These are phyloP conservation scores for Dactylellina cionopaga DNA, from an alignment of 2,329 filamentous ascomycete genomes.

Conservation along the genomic window DNA sequence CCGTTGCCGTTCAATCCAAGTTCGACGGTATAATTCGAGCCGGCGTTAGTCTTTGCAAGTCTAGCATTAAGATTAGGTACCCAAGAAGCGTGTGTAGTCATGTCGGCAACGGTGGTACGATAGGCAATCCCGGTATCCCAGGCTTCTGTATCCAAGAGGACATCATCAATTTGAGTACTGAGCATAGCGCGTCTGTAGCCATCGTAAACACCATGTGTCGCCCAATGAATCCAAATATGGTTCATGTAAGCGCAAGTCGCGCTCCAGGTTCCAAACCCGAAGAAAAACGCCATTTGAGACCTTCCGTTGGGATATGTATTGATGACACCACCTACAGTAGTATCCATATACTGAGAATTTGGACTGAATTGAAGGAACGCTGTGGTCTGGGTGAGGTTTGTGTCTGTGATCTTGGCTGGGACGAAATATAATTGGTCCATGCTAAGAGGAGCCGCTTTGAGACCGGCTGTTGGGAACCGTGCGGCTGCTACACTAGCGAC, in stretches of 20 bases:
- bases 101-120: slow-evolving; percentile 22
- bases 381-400: slow-evolving; percentile 37
- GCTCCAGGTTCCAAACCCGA: slow-evolving; percentile 36
- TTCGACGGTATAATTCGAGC: slow-evolving; percentile 37
- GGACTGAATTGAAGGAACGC: slow-evolving; percentile 34
- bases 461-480: slow-evolving; percentile 67
- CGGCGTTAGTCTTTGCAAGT: slow-evolving; percentile 30
- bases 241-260: slow-evolving; percentile 68
- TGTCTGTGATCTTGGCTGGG: slow-evolving; percentile 30
- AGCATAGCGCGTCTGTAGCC: slow-evolving; percentile 69
- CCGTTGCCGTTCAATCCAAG: slow-evolving; percentile 47
- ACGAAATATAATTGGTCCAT: slow-evolving; percentile 28
- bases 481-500: slow-evolving; percentile 62
- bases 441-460: slow-evolving; percentile 60
- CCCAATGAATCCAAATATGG: slow-evolving; percentile 72
- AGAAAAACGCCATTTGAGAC: slow-evolving; percentile 46
- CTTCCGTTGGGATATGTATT: slow-evolving; percentile 41
- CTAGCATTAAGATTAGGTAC: slow-evolving; percentile 23
- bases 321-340: slow-evolving; percentile 37
- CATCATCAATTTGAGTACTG: slow-evolving; percentile 71
- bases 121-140: slow-evolving; percentile 52
- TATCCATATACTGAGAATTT: slow-evolving; percentile 12
- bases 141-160: slow-evolving; percentile 65
- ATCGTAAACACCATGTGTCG: slow-evolving; percentile 68
- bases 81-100: slow-evolving; percentile 24